These are phyloP conservation scores for Podila epicladia DNA, from an alignment of 192 early-diverging fungal genomes.

Conservation along the genomic window DNA sequence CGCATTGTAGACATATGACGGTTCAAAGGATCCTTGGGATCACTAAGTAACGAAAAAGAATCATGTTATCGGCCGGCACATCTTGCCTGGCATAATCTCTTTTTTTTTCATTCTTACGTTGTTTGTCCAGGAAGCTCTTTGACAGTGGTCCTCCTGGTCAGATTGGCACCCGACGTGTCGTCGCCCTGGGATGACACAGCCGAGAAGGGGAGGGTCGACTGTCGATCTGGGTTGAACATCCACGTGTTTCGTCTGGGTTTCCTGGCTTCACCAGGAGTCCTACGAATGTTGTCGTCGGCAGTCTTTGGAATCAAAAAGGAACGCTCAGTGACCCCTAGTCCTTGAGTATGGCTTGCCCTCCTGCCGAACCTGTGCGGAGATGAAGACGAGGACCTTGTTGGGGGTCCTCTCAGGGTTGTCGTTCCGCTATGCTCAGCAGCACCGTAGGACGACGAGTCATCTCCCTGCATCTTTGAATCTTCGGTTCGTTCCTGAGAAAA, in stretches of 20 bases:
- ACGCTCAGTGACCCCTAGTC: constrained; percentile 6
- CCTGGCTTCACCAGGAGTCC: background rate
- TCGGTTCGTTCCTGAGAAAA: too few species aligned
- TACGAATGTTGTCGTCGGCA: background rate
- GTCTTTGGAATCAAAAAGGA: constrained; percentile 6
- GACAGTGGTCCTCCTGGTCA: constrained; percentile 1
- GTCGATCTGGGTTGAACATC: constrained; percentile 6
- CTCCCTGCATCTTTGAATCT: constrained; percentile 11
- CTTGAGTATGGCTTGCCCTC: background rate
- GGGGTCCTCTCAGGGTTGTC: background rate
- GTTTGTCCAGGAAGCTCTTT: constrained; percentile 48
- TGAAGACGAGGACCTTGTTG: background rate
- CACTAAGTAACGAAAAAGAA: constrained; percentile 1
- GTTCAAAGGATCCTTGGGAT: constrained; percentile 45
- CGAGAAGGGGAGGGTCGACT: constrained; percentile 1
- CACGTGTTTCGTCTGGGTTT: constrained; percentile 11
- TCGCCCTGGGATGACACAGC: background rate
- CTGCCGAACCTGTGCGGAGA: background rate
- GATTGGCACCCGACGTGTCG: constrained; percentile 1
- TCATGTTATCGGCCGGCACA: background rate
- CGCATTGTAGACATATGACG: constrained; percentile 11
- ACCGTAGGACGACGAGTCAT: constrained; percentile 23
- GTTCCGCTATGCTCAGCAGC: constrained; percentile 8
- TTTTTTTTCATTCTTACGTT: constrained; percentile 8
- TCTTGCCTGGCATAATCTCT: too few species aligned